phyloP scores from a whole-genome alignment of 352 stramenopile species.

The Globisporangium apiculatum region DNA sequence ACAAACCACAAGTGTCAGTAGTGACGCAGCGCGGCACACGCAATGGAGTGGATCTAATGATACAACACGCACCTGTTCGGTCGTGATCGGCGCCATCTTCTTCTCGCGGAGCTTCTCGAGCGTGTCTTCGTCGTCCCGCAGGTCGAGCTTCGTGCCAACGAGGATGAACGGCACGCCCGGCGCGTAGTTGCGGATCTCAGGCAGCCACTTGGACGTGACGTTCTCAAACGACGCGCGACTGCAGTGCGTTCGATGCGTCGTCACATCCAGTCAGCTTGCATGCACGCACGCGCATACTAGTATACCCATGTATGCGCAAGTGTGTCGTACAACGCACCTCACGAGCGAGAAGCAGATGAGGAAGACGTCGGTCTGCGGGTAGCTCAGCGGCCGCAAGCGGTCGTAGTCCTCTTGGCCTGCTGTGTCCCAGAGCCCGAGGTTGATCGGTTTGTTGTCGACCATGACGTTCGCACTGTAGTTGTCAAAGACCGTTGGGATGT shows the following conservation, averaged over 20 bases:
- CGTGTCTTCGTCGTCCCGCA: conserved; percentile 88
- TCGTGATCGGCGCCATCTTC: conserved; percentile 63
- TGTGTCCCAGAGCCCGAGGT: conserved; percentile 96
- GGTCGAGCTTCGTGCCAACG: conserved; percentile 93
- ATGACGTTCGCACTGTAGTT: conserved; percentile 92
- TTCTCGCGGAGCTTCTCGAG: conserved; percentile 87
- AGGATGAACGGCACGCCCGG: conserved; percentile 93
- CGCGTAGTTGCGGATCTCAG: conserved; percentile 85
- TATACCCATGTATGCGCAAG: too few species aligned
- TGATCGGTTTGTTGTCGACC: conserved; percentile 93
- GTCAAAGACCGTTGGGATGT: conserved; percentile 95
- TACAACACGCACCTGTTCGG: conserved; percentile 43
- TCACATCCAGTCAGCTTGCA: too few species aligned
- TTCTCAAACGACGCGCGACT: conserved; percentile 93
- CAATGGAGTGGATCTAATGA: too few species aligned
- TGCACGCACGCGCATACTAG: too few species aligned
- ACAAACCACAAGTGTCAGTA: too few species aligned
- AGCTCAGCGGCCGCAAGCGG: conserved; percentile 91
- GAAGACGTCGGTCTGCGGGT: conserved; percentile 96
- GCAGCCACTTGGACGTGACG: conserved; percentile 92
- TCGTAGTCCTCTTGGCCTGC: conserved; percentile 97
- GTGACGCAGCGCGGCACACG: too few species aligned
- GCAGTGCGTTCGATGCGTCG: conserved; percentile 2
- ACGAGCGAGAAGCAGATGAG: conserved; percentile 95
- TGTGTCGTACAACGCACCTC: conserved; percentile 23